Conservation (phyloP, 306 rosid species). For the Quercus berberidifolia region DNA sequence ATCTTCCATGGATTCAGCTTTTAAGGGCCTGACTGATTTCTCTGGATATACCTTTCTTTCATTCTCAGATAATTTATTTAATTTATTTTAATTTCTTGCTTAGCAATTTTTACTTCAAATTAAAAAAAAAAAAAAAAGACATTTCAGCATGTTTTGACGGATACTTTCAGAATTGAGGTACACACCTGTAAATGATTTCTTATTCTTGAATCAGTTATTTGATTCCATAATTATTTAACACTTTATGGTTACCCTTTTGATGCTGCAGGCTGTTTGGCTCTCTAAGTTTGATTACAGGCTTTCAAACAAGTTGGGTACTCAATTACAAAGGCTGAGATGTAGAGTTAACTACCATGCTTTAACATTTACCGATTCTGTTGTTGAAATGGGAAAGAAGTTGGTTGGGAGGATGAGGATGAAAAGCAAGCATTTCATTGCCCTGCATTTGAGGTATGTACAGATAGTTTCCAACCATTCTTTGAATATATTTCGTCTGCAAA, state of each 20-base stretch:
- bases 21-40: neutral
- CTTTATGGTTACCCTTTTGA: neutral
- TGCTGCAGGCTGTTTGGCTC: constrained; percentile 69
- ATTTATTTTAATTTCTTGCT: neutral
- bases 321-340: constrained; percentile 80
- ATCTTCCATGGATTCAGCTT: neutral
- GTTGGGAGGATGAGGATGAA: too few relatives aligned
- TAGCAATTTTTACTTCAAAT: neutral
- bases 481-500: too few relatives aligned
- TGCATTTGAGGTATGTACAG: too few relatives aligned
- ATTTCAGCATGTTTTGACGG: neutral
- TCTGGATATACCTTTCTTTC: neutral
- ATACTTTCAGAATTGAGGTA: neutral
- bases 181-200: neutral
- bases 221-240: constrained; percentile 14
- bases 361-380: too few relatives aligned
- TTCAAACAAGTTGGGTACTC: constrained; percentile 58
- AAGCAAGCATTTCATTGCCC: too few relatives aligned
- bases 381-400: too few relatives aligned
- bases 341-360: constrained; percentile 1
- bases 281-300: constrained; percentile 92
- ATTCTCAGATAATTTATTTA: neutral
- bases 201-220: neutral
- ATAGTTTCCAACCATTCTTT: too few relatives aligned
- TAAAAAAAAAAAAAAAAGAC: neutral